Evolutionary conservation across 2,329 filamentous ascomycete genomes (phyloP).

Genomic region (Talaromyces sp.): DNA sequence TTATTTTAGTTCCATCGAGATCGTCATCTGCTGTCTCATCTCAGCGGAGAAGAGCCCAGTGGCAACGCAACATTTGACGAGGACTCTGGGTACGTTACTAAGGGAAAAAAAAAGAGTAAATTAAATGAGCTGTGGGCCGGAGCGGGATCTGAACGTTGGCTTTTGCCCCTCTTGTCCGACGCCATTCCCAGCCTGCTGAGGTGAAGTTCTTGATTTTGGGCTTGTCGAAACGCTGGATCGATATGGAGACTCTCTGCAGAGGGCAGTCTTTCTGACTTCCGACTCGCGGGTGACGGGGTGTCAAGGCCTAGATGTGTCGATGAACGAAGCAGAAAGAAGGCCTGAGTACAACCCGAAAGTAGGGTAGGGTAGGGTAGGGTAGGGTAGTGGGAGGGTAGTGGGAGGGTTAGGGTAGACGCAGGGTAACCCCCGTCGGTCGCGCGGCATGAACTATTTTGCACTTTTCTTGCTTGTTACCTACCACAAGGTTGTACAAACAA

Average conservation of each 20-base stretch:
- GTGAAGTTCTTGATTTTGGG: neutral
- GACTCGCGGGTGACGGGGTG: too few relatives aligned
- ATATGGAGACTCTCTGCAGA: too few relatives aligned
- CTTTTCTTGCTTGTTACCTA: neutral
- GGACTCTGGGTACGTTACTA: too few relatives aligned
- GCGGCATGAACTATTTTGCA: neutral
- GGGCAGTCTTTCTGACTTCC: too few relatives aligned
- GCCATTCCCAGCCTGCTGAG: neutral
- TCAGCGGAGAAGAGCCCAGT: neutral
- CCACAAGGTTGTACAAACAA: neutral
- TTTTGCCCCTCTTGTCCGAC: neutral
- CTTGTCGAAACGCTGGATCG: neutral
- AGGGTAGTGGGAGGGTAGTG: neutral
- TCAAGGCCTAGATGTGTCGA: neutral
- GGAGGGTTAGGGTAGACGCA: neutral
- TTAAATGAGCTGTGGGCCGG: neutral
- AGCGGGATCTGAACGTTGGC: slow-evolving; percentile 2
- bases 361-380: neutral
- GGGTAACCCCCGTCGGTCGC: neutral
- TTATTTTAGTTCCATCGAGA: neutral
- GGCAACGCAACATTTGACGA: too few relatives aligned
- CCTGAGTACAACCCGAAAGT: neutral
- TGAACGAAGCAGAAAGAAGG: neutral
- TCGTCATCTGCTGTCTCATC: neutral
- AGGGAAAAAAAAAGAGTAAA: neutral